Evolutionary conservation across 345 rosid genomes (phyloP), one percentile per base, ranked within the genome.

Genomic region (Eucalyptus sideroxylon): DNA sequence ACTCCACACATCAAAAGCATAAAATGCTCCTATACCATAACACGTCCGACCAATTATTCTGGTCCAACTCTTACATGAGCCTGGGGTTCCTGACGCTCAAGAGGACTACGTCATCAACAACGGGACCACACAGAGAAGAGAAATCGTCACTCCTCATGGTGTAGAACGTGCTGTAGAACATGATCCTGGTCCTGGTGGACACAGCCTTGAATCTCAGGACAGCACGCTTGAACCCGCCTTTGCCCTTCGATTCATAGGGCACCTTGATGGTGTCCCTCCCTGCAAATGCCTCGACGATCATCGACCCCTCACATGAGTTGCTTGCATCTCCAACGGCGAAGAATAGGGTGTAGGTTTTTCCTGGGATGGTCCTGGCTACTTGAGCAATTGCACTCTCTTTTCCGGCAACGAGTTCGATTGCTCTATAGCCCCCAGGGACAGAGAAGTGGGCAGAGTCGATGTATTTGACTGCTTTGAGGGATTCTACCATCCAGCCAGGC

Each of bases 381-480:
- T 95, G 96, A 8, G 95, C 89, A 10, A 95, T 50, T 21, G 96
- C 92, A 88, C 96, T 95, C 87, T 95, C 96, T 89, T 93, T 93
- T 16, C 96, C 96, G 2, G 93, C 96, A 15, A 95, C 86, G 8
- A 95, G 96, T 51, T 95, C 96, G 11, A 95, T 30, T 0, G 94
- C 95, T 47, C 93, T 88, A n/a, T 83, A 88, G 81, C 95, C 95
- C 72, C 88, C 50, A 0, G 95, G 95, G 67, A 94, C 93, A 9
- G 90, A 21, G 86, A 92, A 94, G 87, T 95, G 96, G 13, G 88
- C 88, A 16, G 86, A 16, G 49, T 94, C 94, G 34, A 94, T 90
- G 92, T 91, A 94, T 50, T 94, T 94, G 30, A 94, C 95, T 10
- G 96, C 96, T 87, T 94, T 94, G 7, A 94, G 94, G 31, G 95